These are phyloP conservation scores for Trichomonas gallinae DNA, from an alignment of 208 protist genomes.

Conservation along the genomic window DNA sequence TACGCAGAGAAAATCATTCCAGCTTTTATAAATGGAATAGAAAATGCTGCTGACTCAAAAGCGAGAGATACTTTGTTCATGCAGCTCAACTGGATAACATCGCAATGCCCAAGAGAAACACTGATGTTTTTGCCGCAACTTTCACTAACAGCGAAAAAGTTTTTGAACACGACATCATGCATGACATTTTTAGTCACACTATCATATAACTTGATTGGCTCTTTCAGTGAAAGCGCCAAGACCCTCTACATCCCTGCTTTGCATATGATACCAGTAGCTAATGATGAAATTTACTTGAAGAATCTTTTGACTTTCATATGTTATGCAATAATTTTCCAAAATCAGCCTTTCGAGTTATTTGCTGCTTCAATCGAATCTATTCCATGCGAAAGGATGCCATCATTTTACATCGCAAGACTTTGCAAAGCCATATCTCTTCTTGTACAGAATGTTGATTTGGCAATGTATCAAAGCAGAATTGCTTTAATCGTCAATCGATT, in stretches of 20 bases:
- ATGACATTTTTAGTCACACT: neutral
- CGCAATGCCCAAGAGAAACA: neutral
- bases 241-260: neutral
- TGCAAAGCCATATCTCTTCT: neutral
- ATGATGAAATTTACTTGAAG: neutral
- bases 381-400: neutral
- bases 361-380: neutral
- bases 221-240: neutral
- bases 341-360: neutral
- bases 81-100: neutral
- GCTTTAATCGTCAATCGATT: neutral
- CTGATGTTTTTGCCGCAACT: neutral
- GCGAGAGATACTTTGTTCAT: neutral
- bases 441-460: neutral
- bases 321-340: neutral
- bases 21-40: neutral
- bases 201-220: neutral
- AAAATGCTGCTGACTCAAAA: neutral
- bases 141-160: neutral
- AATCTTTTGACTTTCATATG: neutral
- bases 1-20: neutral
- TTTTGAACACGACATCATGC: neutral
- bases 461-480: neutral
- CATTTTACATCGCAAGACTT: neutral
- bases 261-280: neutral